Evolutionary conservation across 371 early-diverging fungal species (phyloP).

Genomic region (Circinella minor): DNA sequence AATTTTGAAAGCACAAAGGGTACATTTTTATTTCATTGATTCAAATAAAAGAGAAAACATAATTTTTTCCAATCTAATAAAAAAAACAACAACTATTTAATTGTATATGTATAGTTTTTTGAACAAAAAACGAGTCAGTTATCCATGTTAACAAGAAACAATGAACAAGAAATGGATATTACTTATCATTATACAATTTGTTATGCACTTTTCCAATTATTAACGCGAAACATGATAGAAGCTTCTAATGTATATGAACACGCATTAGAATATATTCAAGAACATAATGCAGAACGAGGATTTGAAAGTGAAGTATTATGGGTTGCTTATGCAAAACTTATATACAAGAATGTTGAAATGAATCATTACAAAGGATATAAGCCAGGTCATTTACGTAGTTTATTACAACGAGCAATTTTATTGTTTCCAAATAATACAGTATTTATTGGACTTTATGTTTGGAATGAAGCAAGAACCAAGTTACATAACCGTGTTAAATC

Average conservation of each 20-base stretch:
- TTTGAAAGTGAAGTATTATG: constrained; percentile 48
- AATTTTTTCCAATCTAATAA: too few relatives aligned
- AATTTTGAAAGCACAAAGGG: constrained; percentile 24
- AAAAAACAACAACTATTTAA: neutral
- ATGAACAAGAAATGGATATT: constrained; percentile 28
- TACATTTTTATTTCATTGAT: neutral
- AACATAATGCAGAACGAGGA: constrained; percentile 44
- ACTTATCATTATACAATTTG: constrained; percentile 49
- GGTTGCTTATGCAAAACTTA: constrained; percentile 47
- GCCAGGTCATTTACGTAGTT: constrained; percentile 55
- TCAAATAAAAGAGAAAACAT: too few relatives aligned
- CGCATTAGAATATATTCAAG: constrained; percentile 43
- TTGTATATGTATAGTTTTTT: constrained; percentile 28
- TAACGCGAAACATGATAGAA: constrained; percentile 51
- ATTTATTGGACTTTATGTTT: constrained; percentile 61
- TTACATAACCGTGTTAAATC: constrained; percentile 68
- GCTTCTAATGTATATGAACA: constrained; percentile 56
- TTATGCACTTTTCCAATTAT: constrained; percentile 61
- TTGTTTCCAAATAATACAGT: constrained; percentile 67
- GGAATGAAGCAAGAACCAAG: constrained; percentile 71
- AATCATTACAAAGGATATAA: constrained; percentile 41
- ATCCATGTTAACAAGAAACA: constrained; percentile 24
- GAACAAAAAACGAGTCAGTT: constrained; percentile 32
- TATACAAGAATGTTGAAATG: constrained; percentile 45
- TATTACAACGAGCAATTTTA: constrained; percentile 47